These are phyloP conservation scores for Tylopilus sp. DNA, from an alignment of 768 basidiomycete species.

Conservation along the genomic window DNA sequence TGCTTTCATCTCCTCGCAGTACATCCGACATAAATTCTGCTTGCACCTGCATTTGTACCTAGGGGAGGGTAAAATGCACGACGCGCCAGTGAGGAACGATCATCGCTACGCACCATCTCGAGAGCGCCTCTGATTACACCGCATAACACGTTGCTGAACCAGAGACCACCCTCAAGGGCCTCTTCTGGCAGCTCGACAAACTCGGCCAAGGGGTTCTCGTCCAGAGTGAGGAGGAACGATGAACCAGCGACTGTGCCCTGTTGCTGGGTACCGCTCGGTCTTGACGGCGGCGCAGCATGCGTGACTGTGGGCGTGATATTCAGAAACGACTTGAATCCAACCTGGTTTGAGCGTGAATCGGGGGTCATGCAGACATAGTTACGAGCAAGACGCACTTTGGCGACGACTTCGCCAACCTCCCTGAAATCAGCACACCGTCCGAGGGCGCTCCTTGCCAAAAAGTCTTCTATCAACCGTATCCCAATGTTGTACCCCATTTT, in stretches of 20 bases:
- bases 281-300: constrained; percentile 57
- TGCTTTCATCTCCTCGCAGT: constrained; percentile 88
- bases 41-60: constrained; percentile 97
- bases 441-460: constrained; percentile 87
- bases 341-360: constrained; percentile 44
- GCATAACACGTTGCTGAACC: constrained; percentile 96
- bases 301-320: constrained; percentile 85
- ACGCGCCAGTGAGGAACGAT: neutral
- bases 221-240: constrained; percentile 80
- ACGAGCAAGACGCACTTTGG: constrained; percentile 60
- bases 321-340: constrained; percentile 96
- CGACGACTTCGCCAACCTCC: constrained; percentile 92
- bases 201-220: constrained; percentile 95
- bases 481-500: constrained; percentile 99
- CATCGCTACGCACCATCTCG: constrained; percentile 76
- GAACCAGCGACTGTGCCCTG: constrained; percentile 46
- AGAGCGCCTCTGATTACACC: constrained; percentile 90
- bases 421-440: constrained; percentile 91
- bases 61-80: constrained; percentile 17
- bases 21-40: constrained; percentile 87
- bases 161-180: constrained; percentile 86
- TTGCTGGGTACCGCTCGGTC: constrained; percentile 40
- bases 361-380: neutral
- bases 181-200: constrained; percentile 97
- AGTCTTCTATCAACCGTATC: constrained; percentile 93